Percentiles rank a stretch among this genome's conserved stretches.
Evolutionary conservation across 2,329 filamentous ascomycete genomes (phyloP).

Genomic region (Esteya vermicola): DNA sequence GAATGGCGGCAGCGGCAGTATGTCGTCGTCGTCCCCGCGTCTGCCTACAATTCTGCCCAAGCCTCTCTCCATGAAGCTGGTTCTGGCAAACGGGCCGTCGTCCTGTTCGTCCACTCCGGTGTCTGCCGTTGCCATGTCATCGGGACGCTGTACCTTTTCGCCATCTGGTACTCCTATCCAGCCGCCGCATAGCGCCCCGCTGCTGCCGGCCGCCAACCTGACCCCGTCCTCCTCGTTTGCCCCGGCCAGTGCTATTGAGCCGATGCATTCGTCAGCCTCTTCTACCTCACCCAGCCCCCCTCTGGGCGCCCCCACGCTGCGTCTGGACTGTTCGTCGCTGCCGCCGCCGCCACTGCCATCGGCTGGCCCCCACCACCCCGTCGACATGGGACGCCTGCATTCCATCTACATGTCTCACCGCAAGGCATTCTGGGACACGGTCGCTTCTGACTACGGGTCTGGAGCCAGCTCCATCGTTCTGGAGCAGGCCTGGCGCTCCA

Average conservation of each 20-base stretch:
- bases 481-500: slow-evolving; percentile 55
- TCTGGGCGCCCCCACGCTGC: slow-evolving; percentile 24
- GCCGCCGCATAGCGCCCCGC: slow-evolving; percentile 27
- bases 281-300: background rate
- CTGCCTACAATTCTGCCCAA: slow-evolving; percentile 53
- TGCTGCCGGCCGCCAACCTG: slow-evolving; percentile 28
- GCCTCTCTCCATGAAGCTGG: slow-evolving; percentile 37
- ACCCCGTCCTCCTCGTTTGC: slow-evolving; percentile 16
- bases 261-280: background rate
- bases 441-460: slow-evolving; percentile 58
- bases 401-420: slow-evolving; percentile 58
- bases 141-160: too few relatives aligned
- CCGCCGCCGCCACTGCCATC: slow-evolving; percentile 20
- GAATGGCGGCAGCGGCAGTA: too few relatives aligned
- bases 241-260: background rate
- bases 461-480: slow-evolving; percentile 47
- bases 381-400: slow-evolving; percentile 53
- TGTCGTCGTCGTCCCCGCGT: slow-evolving; percentile 31
- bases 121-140: too few relatives aligned
- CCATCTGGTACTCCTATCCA: slow-evolving; percentile 10
- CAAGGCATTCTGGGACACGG: slow-evolving; percentile 55
- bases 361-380: slow-evolving; percentile 24
- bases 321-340: slow-evolving; percentile 43
- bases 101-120: too few relatives aligned
- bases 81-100: slow-evolving; percentile 19